Evolutionary conservation across 2,329 filamentous ascomycete genomes (phyloP), one percentile per base, ranked within the genome.

Genomic region (Clathrospora elynae): DNA sequence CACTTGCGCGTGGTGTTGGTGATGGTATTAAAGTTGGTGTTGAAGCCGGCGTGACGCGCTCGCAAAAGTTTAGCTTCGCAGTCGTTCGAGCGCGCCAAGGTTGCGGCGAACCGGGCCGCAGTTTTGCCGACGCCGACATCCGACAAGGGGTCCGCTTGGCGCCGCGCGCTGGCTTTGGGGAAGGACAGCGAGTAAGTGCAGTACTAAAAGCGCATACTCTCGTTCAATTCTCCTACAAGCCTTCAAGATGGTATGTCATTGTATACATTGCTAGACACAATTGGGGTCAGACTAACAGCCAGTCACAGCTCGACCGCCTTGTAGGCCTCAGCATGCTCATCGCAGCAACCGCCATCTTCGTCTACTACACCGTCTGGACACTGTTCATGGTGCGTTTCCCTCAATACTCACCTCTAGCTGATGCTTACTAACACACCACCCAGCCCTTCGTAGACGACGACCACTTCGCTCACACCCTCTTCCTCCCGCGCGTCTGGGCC

Each of bases 351-450:
- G 78, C 80, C 62, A 82, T 88, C 70, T 89, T 88, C 71, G 77
- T 87, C 64, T 99, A 99, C 82, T 99, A 99, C 78, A 93, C 90
- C 53, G 83, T 96, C 73, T 99, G 93, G 93, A 96, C 93, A 18
- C 81, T 99, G 55, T 81, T 97, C 57, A 97, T 99, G 88, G 93
- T 96, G 82, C 46, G 75, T 1, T n/a, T 13, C 16, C 17, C 12
- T 28, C 24, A 5, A 30, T 6, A 16, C 12, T 24, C 25, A 17
- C 11, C 22, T 19, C 10, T 16, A 16, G 18, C 9, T 2, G 8
- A 10, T 19, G 12, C 13, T 3, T 35, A 18, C 44, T 45, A 22
- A 42, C 22, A 2, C 17, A 11, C 4, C 10, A 10, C 22, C 17
- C 42, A 99, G 93, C 93, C 93, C 70, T 99, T 99, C 73, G 93